Conservation (phyloP, 495 filamentous ascomycete species). For the Xylaria castorea region DNA sequence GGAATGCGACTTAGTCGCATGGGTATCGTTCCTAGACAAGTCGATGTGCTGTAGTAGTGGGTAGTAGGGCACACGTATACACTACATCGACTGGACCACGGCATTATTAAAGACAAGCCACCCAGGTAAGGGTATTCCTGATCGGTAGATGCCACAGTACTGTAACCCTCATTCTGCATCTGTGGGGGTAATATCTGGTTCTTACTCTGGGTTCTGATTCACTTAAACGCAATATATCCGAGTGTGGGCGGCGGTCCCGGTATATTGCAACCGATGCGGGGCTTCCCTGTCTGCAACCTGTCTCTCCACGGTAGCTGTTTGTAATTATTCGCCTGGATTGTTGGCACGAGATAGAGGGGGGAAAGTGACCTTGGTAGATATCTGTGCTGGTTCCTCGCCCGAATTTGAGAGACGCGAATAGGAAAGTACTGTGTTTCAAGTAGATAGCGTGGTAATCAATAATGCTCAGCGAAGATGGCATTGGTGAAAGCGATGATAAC, state of each 20-base stretch:
- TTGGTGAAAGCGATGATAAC: background rate
- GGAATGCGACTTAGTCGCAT: slow-evolving; percentile 11
- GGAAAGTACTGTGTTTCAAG: background rate
- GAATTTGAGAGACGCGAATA: background rate
- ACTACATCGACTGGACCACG: background rate
- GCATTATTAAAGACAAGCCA: background rate
- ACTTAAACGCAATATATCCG: background rate
- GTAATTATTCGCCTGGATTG: background rate
- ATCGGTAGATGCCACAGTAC: background rate
- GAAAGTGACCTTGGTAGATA: background rate
- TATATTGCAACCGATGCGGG: slow-evolving; percentile 12
- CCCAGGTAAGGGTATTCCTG: background rate
- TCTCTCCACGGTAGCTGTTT: slow-evolving; percentile 7
- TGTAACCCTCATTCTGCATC: background rate
- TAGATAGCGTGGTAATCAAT: background rate
- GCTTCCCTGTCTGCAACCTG: background rate
- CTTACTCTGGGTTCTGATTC: slow-evolving; percentile 3
- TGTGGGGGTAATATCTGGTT: background rate
- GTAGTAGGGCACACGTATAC: slow-evolving; percentile 14
- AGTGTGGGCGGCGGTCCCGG: background rate
- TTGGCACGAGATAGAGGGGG: background rate
- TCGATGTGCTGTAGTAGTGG: background rate
- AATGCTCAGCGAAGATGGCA: background rate
- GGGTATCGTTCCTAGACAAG: background rate
- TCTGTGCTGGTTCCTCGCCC: background rate